Percentiles rank a stretch among this genome's conserved stretches.
These are phyloP conservation scores for Emiliania huxleyi DNA, from an alignment of 78 protist genomes.

Conservation along the genomic window DNA sequence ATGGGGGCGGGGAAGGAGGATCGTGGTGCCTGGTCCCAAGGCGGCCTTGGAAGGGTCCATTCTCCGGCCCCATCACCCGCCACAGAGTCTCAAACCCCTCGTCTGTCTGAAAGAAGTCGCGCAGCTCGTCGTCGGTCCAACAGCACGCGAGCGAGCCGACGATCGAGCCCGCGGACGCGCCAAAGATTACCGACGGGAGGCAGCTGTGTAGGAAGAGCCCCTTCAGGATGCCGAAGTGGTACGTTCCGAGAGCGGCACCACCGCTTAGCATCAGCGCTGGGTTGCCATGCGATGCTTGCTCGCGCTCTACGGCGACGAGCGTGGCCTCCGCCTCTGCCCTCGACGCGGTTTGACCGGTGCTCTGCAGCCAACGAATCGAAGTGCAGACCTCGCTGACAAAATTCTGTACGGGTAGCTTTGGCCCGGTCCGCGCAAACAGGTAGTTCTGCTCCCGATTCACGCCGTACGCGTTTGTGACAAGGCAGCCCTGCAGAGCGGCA, in stretches of 20 bases:
- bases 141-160: slow-evolving; percentile 49
- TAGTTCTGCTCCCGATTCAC: neutral
- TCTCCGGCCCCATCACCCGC: slow-evolving; percentile 1
- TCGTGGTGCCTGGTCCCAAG: neutral
- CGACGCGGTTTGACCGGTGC: neutral
- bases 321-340: neutral
- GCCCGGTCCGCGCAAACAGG: neutral
- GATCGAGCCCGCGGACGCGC: slow-evolving; percentile 59
- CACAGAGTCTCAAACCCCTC: neutral
- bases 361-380: accelerated
- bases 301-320: neutral
- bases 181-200: slow-evolving; percentile 54
- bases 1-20: neutral
- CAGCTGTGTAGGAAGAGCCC: neutral
- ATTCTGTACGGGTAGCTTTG: neutral
- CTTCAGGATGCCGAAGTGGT: slow-evolving; percentile 37
- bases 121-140: slow-evolving; percentile 32
- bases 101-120: neutral
- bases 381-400: neutral
- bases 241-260: slow-evolving; percentile 41
- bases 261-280: slow-evolving; percentile 42
- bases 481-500: neutral
- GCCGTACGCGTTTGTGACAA: neutral
- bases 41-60: neutral
- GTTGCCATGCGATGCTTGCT: neutral